phyloP scores from a whole-genome alignment of 352 stramenopile species.

The Albugo candida region DNA sequence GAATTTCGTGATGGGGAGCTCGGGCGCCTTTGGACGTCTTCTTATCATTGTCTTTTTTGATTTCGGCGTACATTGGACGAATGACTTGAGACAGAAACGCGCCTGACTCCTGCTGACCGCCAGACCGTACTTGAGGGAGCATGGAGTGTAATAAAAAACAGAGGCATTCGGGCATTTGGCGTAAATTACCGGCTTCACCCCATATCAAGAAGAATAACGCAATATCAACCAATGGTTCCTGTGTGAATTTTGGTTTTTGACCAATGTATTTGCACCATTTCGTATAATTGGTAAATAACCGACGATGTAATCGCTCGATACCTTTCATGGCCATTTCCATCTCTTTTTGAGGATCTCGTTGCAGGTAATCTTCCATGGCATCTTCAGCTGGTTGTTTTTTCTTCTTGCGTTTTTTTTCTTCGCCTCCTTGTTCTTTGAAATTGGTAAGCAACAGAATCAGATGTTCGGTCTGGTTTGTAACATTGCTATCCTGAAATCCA shows the following conservation, averaged over 20 bases:
- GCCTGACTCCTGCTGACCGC: conserved; percentile 3
- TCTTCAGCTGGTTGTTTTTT: conserved; percentile 11
- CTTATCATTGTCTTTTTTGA: conserved; percentile 13
- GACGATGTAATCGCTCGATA: conserved; percentile 5
- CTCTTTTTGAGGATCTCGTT: neutral
- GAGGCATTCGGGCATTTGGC: conserved; percentile 8
- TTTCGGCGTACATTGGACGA: conserved; percentile 9
- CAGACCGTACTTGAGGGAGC: conserved; percentile 1
- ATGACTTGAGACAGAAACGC: conserved; percentile 6
- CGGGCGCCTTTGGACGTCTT: conserved; percentile 10
- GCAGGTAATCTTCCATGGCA: neutral
- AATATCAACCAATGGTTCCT: conserved; percentile 7
- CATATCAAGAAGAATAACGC: conserved; percentile 10
- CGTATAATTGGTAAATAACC: conserved; percentile 8
- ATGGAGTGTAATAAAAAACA: conserved; percentile 11
- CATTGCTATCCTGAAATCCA: conserved; percentile 77
- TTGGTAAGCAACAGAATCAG: conserved; percentile 22
- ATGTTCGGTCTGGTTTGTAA: conserved; percentile 22
- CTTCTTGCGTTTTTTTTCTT: conserved; percentile 10
- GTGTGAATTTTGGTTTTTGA: conserved; percentile 6
- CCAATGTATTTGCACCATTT: conserved; percentile 12
- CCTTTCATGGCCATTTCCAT: conserved; percentile 1
- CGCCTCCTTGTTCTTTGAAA: conserved; percentile 20
- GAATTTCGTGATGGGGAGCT: conserved; percentile 8
- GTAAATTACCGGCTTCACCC: conserved; percentile 11